Evolutionary conservation across 805 yeast species (phyloP).

Genomic region (Metschnikowia reukaufii): DNA sequence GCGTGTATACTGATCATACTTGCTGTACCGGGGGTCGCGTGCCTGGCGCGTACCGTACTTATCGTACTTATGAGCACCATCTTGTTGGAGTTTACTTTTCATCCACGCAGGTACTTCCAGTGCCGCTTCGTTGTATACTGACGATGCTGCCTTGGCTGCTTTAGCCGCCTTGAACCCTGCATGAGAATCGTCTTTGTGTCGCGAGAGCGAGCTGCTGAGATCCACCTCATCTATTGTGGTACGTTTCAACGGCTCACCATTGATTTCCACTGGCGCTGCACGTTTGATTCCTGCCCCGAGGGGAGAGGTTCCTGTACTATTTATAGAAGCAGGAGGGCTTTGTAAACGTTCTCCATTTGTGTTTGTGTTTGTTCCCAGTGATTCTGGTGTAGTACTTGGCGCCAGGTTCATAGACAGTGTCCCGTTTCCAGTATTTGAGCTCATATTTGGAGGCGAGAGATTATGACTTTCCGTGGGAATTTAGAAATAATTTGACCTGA

Average conservation of each 20-base stretch:
- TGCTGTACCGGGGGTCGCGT: constrained; percentile 15
- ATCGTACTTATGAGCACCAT: constrained; percentile 35
- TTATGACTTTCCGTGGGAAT: too few relatives aligned
- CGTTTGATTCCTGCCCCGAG: not conserved
- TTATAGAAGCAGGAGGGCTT: too few relatives aligned
- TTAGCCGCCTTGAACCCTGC: not conserved
- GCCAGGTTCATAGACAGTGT: too few relatives aligned
- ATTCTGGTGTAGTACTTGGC: too few relatives aligned
- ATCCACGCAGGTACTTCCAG: constrained; percentile 42
- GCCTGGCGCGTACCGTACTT: constrained; percentile 32
- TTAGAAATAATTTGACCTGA: too few relatives aligned
- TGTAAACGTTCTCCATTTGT: too few relatives aligned
- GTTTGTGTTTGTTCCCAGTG: too few relatives aligned
- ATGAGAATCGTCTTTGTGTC: constrained; percentile 11
- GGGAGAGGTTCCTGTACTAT: not conserved
- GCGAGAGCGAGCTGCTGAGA: constrained; percentile 17
- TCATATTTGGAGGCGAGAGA: too few relatives aligned
- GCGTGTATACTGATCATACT: constrained; percentile 10
- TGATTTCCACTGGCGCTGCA: not conserved
- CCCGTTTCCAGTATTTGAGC: too few relatives aligned
- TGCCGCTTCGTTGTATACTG: constrained; percentile 29
- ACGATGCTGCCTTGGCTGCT: constrained; percentile 13
- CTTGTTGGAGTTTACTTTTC: constrained; percentile 25
- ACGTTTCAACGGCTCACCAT: not conserved
- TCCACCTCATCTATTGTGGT: constrained; percentile 12